These are phyloP conservation scores for Trichoderma koningiopsis DNA, from an alignment of 2,329 filamentous ascomycete genomes.

Conservation along the genomic window DNA sequence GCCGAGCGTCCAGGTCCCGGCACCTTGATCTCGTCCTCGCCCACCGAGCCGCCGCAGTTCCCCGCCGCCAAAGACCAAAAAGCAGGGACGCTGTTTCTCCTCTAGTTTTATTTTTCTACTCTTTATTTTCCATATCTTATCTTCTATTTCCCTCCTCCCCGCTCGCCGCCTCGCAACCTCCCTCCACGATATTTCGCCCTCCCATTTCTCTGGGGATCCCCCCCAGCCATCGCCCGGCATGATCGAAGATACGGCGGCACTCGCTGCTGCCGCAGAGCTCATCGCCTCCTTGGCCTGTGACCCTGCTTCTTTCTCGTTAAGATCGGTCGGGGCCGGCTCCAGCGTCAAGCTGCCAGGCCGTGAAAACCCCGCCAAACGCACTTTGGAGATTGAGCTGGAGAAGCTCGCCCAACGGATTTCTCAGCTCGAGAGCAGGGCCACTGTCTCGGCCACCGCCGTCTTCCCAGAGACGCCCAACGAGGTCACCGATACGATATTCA, in stretches of 20 bases:
- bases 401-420: slow-evolving; percentile 77
- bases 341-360: slow-evolving; percentile 75
- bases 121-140: not conserved
- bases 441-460: slow-evolving; percentile 57
- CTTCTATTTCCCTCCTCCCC: not conserved
- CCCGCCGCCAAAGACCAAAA: slow-evolving; percentile 11
- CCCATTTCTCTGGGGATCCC: slow-evolving; percentile 11
- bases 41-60: slow-evolving; percentile 15
- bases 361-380: slow-evolving; percentile 72
- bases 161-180: slow-evolving; percentile 11
- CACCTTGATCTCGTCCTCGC: slow-evolving; percentile 21
- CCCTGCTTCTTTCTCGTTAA: slow-evolving; percentile 43
- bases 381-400: slow-evolving; percentile 80
- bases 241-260: slow-evolving; percentile 58
- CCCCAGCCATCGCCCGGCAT: slow-evolving; percentile 29
- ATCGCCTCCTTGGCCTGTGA: slow-evolving; percentile 55
- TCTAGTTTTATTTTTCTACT: not conserved
- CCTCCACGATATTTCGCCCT: slow-evolving; percentile 22
- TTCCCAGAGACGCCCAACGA: slow-evolving; percentile 85
- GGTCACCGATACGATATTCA: slow-evolving; percentile 65
- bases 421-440: slow-evolving; percentile 77
- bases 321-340: slow-evolving; percentile 46
- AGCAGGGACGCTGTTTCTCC: slow-evolving; percentile 1
- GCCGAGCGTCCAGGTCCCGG: slow-evolving; percentile 24
- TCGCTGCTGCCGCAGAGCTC: slow-evolving; percentile 57